Evolutionary conservation across 768 basidiomycete species (phyloP).

Genomic region (Mrakia hoshinonis): DNA sequence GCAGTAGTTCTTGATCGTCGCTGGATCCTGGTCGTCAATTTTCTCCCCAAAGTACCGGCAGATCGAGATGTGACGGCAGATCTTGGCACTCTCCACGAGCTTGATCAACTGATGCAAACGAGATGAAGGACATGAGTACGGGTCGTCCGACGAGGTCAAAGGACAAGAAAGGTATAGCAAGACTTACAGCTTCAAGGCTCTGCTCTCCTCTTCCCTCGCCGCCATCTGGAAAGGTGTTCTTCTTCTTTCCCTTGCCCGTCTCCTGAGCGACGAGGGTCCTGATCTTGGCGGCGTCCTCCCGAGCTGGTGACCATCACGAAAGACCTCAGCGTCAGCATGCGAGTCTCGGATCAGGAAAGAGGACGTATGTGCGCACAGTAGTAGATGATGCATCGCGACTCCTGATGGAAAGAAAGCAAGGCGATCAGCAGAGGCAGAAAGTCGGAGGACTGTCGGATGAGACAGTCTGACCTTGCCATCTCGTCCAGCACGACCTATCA

Average conservation of each 20-base stretch:
- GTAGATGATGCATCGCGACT: conserved; percentile 70
- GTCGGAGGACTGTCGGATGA: neutral
- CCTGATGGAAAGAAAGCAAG: conserved; percentile 46
- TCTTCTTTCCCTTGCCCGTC: conserved; percentile 46
- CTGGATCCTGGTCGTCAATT: conserved; percentile 49
- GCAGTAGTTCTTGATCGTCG: conserved; percentile 51
- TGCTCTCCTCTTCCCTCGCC: conserved; percentile 55
- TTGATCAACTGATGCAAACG: conserved; percentile 32
- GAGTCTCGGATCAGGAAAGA: conserved; percentile 1
- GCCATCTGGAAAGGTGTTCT: conserved; percentile 46
- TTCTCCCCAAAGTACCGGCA: conserved; percentile 73
- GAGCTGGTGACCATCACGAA: conserved; percentile 45
- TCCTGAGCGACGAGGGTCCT: conserved; percentile 49
- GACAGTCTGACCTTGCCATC: conserved; percentile 56
- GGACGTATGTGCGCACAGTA: conserved; percentile 54
- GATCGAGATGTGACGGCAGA: conserved; percentile 51
- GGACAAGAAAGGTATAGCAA: conserved; percentile 43
- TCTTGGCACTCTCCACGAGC: conserved; percentile 35
- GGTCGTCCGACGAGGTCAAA: neutral
- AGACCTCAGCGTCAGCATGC: neutral
- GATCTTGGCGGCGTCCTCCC: conserved; percentile 61
- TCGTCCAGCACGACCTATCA: conserved; percentile 63
- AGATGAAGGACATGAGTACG: neutral
- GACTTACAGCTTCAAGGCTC: conserved; percentile 65
- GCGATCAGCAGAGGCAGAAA: neutral